These are phyloP conservation scores for Geotrichum candidum DNA, from an alignment of 1,139 yeast species.

Conservation along the genomic window DNA sequence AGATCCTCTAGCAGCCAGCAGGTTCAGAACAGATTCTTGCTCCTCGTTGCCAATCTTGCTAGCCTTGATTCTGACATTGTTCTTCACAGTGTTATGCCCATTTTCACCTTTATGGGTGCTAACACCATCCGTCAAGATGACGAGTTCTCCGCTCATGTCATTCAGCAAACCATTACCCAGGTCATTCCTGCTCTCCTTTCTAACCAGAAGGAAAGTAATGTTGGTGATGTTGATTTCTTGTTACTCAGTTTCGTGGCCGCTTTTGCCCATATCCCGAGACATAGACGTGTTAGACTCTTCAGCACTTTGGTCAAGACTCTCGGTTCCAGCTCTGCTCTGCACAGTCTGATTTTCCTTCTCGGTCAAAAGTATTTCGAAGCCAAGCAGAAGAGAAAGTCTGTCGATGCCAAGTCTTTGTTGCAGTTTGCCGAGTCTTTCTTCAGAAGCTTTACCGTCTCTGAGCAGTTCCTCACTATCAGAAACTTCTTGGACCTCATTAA, in stretches of 20 bases:
- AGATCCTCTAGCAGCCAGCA: conserved; percentile 89
- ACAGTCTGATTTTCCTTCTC: conserved; percentile 66
- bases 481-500: conserved; percentile 42
- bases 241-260: conserved; percentile 88
- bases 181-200: conserved; percentile 87
- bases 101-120: conserved; percentile 98
- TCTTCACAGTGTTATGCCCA: conserved; percentile 96
- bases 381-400: conserved; percentile 48
- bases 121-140: conserved; percentile 95
- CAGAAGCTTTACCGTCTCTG: conserved; percentile 58
- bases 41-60: conserved; percentile 85
- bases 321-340: conserved; percentile 60
- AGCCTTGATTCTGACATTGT: conserved; percentile 85
- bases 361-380: conserved; percentile 69
- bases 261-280: conserved; percentile 91
- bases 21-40: conserved; percentile 78
- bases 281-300: conserved; percentile 82
- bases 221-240: conserved; percentile 73
- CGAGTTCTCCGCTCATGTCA: conserved; percentile 86
- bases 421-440: conserved; percentile 70
- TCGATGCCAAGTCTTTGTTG: conserved; percentile 58
- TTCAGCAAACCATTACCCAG: conserved; percentile 83
- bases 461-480: conserved; percentile 58
- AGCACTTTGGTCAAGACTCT: conserved; percentile 71
- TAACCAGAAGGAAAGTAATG: conserved; percentile 47